Base-by-base conservation (phyloP, 257 asterid species). In the Ligustrum vulgare region DNA sequence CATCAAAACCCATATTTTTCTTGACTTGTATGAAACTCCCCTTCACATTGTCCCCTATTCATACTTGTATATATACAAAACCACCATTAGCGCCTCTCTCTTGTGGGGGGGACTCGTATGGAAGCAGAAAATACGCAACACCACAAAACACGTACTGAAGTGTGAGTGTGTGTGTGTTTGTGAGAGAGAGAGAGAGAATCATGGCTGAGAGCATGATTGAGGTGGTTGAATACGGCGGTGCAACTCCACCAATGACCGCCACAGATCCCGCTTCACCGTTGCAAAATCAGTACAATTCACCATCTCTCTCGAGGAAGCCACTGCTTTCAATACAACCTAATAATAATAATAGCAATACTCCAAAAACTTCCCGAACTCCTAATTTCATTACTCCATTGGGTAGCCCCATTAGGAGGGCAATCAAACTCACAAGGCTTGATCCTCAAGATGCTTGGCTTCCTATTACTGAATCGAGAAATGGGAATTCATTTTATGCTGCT, bases 381-480 rank as follows among this genome's bases (percentile, higher is more conserved):
- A 72, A 56, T 56, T 72, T 72, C 54, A 54, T 72, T 10, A 72
- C 76, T 2, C 76, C 76, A 4, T 54, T 58, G 54, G 69, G 76
- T 54, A 72, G 76, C 56, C 76, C 76, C 0, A 33, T 72, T 5
- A 20, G 68, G 56, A 72, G 68, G 63, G 76, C 69, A 45, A 15
- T 71, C 45, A 54, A 68, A 70, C 66, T 88, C 77, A 89, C 91
- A 9, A 86, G 67, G 78, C 77, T 89, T 6, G 93, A 89, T 51
- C 93, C 89, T 0, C 87, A 89, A 0, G 96, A 89, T 41, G 92
- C 96, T 0, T 89, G 96, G 96, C 87, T 89, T 33, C 96, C 96
- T 18, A 89, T 89, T 22, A 89, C 96, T 0, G 89, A 87, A 71
- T 89, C 96, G 1, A 75, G 96, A 70, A 89, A 89, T 45, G 96